Conservation (phyloP, 73 alveolate genomes). For the Paramecium octaurelia region DNA sequence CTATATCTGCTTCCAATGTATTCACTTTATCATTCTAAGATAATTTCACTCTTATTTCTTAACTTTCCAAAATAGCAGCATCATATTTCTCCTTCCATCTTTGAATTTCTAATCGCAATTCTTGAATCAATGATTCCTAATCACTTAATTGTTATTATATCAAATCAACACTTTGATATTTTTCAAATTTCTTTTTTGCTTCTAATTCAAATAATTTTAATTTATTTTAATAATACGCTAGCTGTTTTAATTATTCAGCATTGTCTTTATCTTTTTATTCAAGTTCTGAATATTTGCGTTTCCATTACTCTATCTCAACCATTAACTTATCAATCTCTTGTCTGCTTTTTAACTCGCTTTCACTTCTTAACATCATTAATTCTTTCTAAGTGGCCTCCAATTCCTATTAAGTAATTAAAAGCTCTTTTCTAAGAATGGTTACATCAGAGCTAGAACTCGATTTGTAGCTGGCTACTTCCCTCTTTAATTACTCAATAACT, state of each 20-base stretch:
- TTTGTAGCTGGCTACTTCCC: not conserved
- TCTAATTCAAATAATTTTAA: not conserved
- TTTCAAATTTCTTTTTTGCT: slow-evolving; percentile 18
- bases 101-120: not conserved
- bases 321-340: not conserved
- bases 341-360: not conserved
- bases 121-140: not conserved
- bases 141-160: not conserved
- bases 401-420: not conserved
- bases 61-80: not conserved
- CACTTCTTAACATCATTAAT: not conserved
- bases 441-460: not conserved
- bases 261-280: not conserved
- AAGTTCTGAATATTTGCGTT: not conserved
- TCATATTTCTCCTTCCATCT: not conserved
- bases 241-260: not conserved
- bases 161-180: not conserved
- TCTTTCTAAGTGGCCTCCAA: not conserved
- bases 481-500: not conserved
- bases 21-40: not conserved
- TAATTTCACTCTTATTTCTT: not conserved
- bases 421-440: not conserved
- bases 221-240: not conserved
- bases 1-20: not conserved
- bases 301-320: not conserved